A percentile compares a stretch with the other conserved stretches of the same genome.
Evolutionary conservation across 202 grass and related monocot species (phyloP).

Genomic region (Hordeum pubiflorum): DNA sequence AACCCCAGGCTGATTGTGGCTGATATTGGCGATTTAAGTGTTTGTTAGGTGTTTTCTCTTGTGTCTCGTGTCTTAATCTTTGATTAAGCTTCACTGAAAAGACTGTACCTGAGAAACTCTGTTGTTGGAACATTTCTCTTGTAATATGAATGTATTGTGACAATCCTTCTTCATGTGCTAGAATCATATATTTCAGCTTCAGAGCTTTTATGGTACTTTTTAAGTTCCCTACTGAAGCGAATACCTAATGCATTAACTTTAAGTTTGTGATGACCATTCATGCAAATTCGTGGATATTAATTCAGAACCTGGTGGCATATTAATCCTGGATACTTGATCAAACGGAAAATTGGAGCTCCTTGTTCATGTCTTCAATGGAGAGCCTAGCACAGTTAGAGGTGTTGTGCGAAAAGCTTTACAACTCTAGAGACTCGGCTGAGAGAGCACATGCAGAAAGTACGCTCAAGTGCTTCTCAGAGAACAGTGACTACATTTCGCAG

Average conservation of each 20-base stretch:
- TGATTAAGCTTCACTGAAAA: slow-evolving; percentile 41
- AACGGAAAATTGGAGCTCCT: slow-evolving; percentile 45
- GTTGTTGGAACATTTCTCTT: slow-evolving; percentile 60
- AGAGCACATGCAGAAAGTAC: slow-evolving; percentile 90
- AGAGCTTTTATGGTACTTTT: slow-evolving; percentile 46
- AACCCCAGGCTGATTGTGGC: slow-evolving; percentile 48
- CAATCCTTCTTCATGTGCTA: slow-evolving; percentile 52
- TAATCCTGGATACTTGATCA: slow-evolving; percentile 66
- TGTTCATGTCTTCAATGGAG: slow-evolving; percentile 72
- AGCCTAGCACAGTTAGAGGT: slow-evolving; percentile 97
- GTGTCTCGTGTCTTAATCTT: slow-evolving; percentile 44
- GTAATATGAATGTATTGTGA: slow-evolving; percentile 74
- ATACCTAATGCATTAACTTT: slow-evolving; percentile 45
- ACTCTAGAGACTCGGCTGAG: slow-evolving; percentile 89
- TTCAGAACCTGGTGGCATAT: slow-evolving; percentile 59
- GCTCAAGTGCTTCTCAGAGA: slow-evolving; percentile 99
- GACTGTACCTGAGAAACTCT: slow-evolving; percentile 55
- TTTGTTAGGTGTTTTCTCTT: slow-evolving; percentile 50
- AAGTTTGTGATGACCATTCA: slow-evolving; percentile 50
- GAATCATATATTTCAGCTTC: slow-evolving; percentile 71
- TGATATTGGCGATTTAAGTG: slow-evolving; percentile 40
- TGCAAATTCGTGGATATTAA: slow-evolving; percentile 69
- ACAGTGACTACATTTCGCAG: slow-evolving; percentile 93
- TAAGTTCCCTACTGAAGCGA: slow-evolving; percentile 39
- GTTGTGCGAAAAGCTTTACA: slow-evolving; percentile 99